Base-by-base conservation (phyloP, 805 yeast species). In the Sugiyamaella lignohabitans region DNA sequence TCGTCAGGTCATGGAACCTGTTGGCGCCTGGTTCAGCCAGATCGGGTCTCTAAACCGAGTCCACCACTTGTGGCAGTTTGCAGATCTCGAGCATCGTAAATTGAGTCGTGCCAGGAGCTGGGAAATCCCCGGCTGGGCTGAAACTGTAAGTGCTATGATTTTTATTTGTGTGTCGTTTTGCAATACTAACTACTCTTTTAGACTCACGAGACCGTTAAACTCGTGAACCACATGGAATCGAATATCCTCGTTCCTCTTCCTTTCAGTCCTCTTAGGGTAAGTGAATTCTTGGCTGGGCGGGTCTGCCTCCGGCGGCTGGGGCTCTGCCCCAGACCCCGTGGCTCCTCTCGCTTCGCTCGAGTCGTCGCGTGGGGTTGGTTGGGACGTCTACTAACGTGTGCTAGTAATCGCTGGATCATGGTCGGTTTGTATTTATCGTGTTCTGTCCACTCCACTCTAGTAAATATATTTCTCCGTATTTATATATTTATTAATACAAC, bases 1-100 rank as follows among this genome's bases (percentile, higher is more conserved):
- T n/a, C 56, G 68, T n/a, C 64, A 69, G 50, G 74, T 69, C 18
- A 69, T 69, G 73, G 72, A 69, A 58, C 73, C 73, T 1, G 72
- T 69, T 1, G 73, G 73, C 3, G 73, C 73, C 4, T 69, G 73
- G 73, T 69, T 69, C 54, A 53, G 67, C 21, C 68, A 66, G 49
- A 52, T 69, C 23, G 73, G 73, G 4, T 51, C 56, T 3, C 57
- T 69, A n/a, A 69, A 69, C 55, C 56, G 65, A 17, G 73, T 69
- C 4, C 67, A 68, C 47, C 73, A 69, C 44, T 52, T 69, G 38
- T 69, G 73, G 73, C 73, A 69, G 57, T 69, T 69, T 57, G 67
- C 70, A 2, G 73, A 70, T 45, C 54, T 69, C 22, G 69, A 70
- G 56, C 73, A 69, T 40, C 64, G 73, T 19, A 64, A 64, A 50